Percentiles rank a stretch among this genome's conserved stretches.
Evolutionary conservation across 2,329 filamentous ascomycete genomes (phyloP).

Genomic region (Stachybotrys chlorohalonatus): DNA sequence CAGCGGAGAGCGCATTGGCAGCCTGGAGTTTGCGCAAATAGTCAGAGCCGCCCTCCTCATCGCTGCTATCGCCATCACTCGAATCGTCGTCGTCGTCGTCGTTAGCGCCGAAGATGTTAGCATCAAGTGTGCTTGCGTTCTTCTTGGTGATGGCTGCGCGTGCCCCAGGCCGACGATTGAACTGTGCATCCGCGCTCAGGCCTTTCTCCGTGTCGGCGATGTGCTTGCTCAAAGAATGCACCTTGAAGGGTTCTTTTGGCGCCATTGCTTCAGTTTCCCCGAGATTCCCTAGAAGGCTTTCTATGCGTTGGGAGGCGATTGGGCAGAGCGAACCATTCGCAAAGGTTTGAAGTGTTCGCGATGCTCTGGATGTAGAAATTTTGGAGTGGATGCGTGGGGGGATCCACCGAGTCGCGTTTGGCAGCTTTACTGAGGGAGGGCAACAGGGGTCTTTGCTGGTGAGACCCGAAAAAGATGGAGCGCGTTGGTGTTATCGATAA

Average conservation of each 20-base stretch:
- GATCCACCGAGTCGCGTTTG: neutral
- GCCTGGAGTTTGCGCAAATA: constrained; percentile 23
- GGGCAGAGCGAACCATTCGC: too few relatives aligned
- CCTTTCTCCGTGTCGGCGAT: constrained; percentile 27
- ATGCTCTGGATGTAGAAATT: neutral
- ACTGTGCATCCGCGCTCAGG: constrained; percentile 20
- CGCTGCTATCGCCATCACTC: constrained; percentile 17
- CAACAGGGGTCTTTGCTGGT: too few relatives aligned
- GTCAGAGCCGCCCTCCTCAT: constrained; percentile 16
- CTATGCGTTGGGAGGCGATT: too few relatives aligned
- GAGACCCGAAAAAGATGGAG: too few relatives aligned
- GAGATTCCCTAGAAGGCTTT: too few relatives aligned
- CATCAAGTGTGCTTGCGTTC: constrained; percentile 10
- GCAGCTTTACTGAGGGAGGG: too few relatives aligned
- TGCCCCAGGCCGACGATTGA: constrained; percentile 17
- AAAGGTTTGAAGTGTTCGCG: neutral
- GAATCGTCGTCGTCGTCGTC: constrained; percentile 10
- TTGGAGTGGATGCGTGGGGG: neutral
- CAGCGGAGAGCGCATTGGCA: constrained; percentile 5
- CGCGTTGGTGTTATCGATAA: neutral
- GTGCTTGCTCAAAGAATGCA: constrained; percentile 27
- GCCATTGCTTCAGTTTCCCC: constrained; percentile 16
- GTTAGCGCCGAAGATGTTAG: constrained; percentile 21
- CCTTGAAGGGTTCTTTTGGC: constrained; percentile 23
- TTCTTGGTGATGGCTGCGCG: constrained; percentile 21